Evolutionary conservation across 768 basidiomycete species (phyloP).

Genomic region (Termitomyces sp.): DNA sequence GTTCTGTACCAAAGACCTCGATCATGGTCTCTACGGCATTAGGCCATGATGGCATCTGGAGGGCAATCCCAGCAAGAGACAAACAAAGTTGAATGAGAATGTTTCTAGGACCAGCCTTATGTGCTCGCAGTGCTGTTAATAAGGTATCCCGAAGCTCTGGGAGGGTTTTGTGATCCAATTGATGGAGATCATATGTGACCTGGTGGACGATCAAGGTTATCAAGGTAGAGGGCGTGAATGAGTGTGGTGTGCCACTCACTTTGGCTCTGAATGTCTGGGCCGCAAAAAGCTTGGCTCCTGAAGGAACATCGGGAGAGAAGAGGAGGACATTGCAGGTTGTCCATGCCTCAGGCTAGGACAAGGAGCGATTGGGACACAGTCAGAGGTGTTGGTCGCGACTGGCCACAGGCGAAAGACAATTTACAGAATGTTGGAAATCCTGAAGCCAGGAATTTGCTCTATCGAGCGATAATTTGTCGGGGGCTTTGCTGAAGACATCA

Average conservation of each 20-base stretch:
- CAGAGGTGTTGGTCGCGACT: slow-evolving; percentile 60
- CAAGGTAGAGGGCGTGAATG: slow-evolving; percentile 16
- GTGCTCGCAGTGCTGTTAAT: slow-evolving; percentile 66
- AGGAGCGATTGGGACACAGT: slow-evolving; percentile 55
- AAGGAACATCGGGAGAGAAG: slow-evolving; percentile 70
- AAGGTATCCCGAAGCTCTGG: slow-evolving; percentile 86
- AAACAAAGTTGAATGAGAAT: slow-evolving; percentile 89
- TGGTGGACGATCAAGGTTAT: slow-evolving; percentile 36
- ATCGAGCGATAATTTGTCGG: slow-evolving; percentile 80
- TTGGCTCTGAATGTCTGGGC: slow-evolving; percentile 96
- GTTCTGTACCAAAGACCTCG: slow-evolving; percentile 80
- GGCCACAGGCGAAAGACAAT: slow-evolving; percentile 74
- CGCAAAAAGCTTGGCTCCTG: slow-evolving; percentile 85
- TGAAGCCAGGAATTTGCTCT: slow-evolving; percentile 93
- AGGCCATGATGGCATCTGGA: slow-evolving; percentile 86
- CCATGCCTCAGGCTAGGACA: slow-evolving; percentile 94
- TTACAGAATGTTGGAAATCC: slow-evolving; percentile 99
- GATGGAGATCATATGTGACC: slow-evolving; percentile 94
- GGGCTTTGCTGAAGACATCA: slow-evolving; percentile 74
- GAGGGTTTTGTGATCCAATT: slow-evolving; percentile 73
- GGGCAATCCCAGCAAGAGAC: slow-evolving; percentile 84
- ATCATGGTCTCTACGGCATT: slow-evolving; percentile 81
- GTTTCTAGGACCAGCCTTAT: slow-evolving; percentile 73
- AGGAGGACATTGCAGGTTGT: slow-evolving; percentile 90
- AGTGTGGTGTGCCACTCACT: slow-evolving; percentile 41